These are phyloP conservation scores for Pseudocercospora fuligena DNA, from an alignment of 2,329 filamentous ascomycete genomes.

Conservation along the genomic window DNA sequence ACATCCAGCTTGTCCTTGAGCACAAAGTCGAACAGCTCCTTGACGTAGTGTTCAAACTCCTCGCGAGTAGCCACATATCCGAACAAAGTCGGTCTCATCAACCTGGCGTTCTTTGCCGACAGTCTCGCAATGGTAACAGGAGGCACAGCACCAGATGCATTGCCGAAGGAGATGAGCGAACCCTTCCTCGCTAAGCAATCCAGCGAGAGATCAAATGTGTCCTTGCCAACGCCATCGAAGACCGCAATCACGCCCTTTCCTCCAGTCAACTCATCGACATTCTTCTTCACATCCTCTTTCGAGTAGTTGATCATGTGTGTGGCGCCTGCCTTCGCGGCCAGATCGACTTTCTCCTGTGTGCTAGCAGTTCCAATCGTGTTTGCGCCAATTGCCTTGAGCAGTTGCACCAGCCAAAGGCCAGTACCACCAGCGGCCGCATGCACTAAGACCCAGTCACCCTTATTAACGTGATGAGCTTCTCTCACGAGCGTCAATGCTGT, in stretches of 20 bases:
- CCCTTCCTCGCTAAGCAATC: constrained; percentile 78
- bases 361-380: constrained; percentile 80
- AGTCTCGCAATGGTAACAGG: constrained; percentile 67
- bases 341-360: constrained; percentile 70
- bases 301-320: constrained; percentile 73
- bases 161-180: constrained; percentile 77
- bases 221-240: constrained; percentile 84
- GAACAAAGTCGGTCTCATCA: constrained; percentile 75
- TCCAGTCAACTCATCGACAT: constrained; percentile 71
- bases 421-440: constrained; percentile 87
- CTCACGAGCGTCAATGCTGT: constrained; percentile 80
- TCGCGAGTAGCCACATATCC: constrained; percentile 71
- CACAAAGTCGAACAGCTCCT: constrained; percentile 75
- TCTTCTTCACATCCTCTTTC: constrained; percentile 60
- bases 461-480: constrained; percentile 72
- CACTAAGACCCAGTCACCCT: constrained; percentile 80
- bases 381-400: constrained; percentile 74
- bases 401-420: constrained; percentile 74
- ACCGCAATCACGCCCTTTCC: constrained; percentile 76
- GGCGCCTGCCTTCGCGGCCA: constrained; percentile 73
- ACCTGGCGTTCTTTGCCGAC: constrained; percentile 73
- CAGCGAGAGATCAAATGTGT: constrained; percentile 79
- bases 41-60: constrained; percentile 71
- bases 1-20: constrained; percentile 71
- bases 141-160: constrained; percentile 78